phyloP scores from a whole-genome alignment of 345 rosid species.

The Litchi chinensis region DNA sequence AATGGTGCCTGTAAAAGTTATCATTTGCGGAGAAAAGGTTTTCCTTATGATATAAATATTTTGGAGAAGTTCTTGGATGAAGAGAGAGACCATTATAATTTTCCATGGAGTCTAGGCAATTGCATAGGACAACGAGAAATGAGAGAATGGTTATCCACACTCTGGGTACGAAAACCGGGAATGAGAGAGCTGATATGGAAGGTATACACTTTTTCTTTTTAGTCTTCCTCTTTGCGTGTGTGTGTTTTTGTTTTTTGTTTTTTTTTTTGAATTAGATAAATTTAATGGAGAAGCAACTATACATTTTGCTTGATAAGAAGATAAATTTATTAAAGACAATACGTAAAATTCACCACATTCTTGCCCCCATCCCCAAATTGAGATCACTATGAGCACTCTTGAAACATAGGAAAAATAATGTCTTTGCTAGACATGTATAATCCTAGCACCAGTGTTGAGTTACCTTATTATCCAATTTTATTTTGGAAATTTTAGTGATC shows the following conservation, averaged over 20 bases:
- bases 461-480: not conserved
- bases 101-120: constrained; percentile 84
- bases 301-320: not conserved
- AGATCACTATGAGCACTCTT: not conserved
- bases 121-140: constrained; percentile 94
- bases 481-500: not conserved
- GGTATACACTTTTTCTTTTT: constrained; percentile 42
- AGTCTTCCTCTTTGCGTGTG: constrained; percentile 7
- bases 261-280: constrained; percentile 1
- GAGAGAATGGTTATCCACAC: constrained; percentile 88
- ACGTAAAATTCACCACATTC: not conserved
- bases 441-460: not conserved
- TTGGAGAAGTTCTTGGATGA: constrained; percentile 68
- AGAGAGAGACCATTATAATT: constrained; percentile 86
- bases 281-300: constrained; percentile 8
- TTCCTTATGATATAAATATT: constrained; percentile 70
- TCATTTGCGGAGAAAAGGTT: constrained; percentile 59
- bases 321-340: constrained; percentile 3
- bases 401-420: not conserved
- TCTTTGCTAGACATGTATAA: not conserved
- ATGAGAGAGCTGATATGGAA: constrained; percentile 86
- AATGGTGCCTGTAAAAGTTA: constrained; percentile 40
- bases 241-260: too few relatives aligned
- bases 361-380: not conserved
- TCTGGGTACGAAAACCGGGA: constrained; percentile 80